Conservation (phyloP, 2,329 filamentous ascomycete genomes). For the Paecilomyces sp. region DNA sequence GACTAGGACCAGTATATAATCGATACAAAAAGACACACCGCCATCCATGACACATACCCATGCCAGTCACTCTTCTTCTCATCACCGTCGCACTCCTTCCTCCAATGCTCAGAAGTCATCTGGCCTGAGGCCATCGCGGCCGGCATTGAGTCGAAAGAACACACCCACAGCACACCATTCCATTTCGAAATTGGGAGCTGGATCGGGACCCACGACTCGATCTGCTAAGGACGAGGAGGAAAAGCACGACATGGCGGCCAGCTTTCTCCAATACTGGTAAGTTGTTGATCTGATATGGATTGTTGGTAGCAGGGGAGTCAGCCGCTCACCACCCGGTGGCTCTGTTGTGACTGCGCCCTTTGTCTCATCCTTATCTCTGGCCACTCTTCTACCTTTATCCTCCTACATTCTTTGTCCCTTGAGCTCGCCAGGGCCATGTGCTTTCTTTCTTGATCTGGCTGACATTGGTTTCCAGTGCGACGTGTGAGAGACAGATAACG, state of each 20-base stretch:
- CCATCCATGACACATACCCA: constrained; percentile 30
- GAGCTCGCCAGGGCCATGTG: constrained; percentile 4
- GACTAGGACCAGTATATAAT: background rate
- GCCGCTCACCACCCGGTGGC: background rate
- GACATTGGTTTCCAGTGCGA: constrained; percentile 42
- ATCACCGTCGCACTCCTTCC: constrained; percentile 26
- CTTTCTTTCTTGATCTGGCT: constrained; percentile 17
- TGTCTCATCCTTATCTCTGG: constrained; percentile 1
- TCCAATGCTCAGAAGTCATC: constrained; percentile 21
- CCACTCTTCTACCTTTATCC: constrained; percentile 1
- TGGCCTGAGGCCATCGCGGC: constrained; percentile 19
- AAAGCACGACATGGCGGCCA: constrained; percentile 34
- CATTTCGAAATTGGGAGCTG: constrained; percentile 26
- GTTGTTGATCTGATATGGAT: constrained; percentile 9
- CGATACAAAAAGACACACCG: constrained; percentile 21
- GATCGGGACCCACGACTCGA: constrained; percentile 14
- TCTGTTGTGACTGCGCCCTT: constrained; percentile 3
- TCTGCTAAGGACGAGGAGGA: constrained; percentile 17
- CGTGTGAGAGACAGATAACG: constrained; percentile 60
- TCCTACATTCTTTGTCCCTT: constrained; percentile 2
- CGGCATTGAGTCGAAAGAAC: constrained; percentile 25
- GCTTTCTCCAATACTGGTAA: constrained; percentile 41
- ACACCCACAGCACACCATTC: constrained; percentile 20
- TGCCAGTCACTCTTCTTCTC: constrained; percentile 3
- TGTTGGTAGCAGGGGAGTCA: background rate